Base-by-base conservation (phyloP, 257 asterid genomes). In the Galeopsis tetrahit region DNA sequence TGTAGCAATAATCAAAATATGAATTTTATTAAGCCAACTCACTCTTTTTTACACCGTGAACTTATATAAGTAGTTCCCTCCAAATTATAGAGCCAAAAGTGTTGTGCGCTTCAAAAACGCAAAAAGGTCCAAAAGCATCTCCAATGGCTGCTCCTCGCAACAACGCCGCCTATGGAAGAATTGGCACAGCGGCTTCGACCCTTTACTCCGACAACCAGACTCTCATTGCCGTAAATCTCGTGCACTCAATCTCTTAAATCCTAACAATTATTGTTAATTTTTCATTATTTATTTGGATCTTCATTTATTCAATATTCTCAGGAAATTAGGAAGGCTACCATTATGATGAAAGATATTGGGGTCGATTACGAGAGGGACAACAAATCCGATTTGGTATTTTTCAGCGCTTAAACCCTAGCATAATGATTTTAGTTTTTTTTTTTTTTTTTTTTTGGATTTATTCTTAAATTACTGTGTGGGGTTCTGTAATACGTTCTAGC, bases 111-210 rank as follows among this genome's bases (percentile, higher is more conserved):
- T 64, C 36, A 10, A 17, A 42, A 61, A 14, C n/a, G 33, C 17
- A 10, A 51, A 73, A 69, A 33, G 3, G 6, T 15, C 34, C 14
- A 0, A 33, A 42, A 11, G 35, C 60, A 43, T 9, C 64, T 38
- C 28, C 70, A 52, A 94, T 94, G 99, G 98, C 98, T 35, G 93
- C 85, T 65, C 82, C 89, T 11, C 91, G 86, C 68, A 85, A 73
- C 75, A 66, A 28, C 74, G 80, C 81, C 62, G 82, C 63, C 7
- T 66, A 68, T 55, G 95, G 91, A 69, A 85, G 91, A 73, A 74
- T 94, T 11, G 77, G 76, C 62, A 76, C 96, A 7, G 86, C 85
- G 31, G 90, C 93, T 10, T 40, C 86, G 0, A 72, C 84, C 10
- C 75, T 91, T 7, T 76, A 70, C 79, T 64, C 89, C 52, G 99